Evolutionary conservation across 257 asterid species (phyloP), one percentile per base, ranked within the genome.

Genomic region (Rubia yunnanensis): DNA sequence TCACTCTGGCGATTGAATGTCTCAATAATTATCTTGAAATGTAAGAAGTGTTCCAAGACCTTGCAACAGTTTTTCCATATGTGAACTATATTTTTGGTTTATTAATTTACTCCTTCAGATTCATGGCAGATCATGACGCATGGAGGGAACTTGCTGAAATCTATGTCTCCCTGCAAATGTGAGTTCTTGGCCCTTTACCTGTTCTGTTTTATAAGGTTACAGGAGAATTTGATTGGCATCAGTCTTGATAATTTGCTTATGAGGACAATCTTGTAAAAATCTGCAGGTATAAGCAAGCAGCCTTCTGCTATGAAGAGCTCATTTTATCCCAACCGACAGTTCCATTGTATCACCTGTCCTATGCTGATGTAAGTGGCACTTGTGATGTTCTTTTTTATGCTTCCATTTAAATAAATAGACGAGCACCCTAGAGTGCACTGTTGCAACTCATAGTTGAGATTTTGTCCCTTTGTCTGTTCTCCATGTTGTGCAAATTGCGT

Each of bases 111-210:
- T 62, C 75, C 64, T 78, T 74, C 83, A 94, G 99, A 83, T 94
- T 94, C 86, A 94, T 94, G 98, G 92, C 96, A 79, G 99, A 94
- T 78, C 87, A 86, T 60, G 99, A 90, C 72, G 98, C 97, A 46
- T 94, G 99, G 99, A 94, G 98, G 76, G 98, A 94, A 80, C 91
- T 90, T 65, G 99, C 96, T 64, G 99, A 94, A 81, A 88, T 88
- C 60, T 94, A 94, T 24, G 78, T 88, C 63, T 88, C 96, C 73
- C 80, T 90, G 59, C 99, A 86, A 85, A 88, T 94, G 99, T 94
- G 72, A 77, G 96, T 44, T 31, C 59, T 27, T 15, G 4, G 7
- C 56, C 57, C 34, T 64, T 46, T 15, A n/a, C 6, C 54, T 24
- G 2, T 14, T 22, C 46, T 10, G 24, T 22, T 50, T 20, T 20